Conservation (phyloP, 768 basidiomycete genomes). For the Naganishia friedmannii region DNA sequence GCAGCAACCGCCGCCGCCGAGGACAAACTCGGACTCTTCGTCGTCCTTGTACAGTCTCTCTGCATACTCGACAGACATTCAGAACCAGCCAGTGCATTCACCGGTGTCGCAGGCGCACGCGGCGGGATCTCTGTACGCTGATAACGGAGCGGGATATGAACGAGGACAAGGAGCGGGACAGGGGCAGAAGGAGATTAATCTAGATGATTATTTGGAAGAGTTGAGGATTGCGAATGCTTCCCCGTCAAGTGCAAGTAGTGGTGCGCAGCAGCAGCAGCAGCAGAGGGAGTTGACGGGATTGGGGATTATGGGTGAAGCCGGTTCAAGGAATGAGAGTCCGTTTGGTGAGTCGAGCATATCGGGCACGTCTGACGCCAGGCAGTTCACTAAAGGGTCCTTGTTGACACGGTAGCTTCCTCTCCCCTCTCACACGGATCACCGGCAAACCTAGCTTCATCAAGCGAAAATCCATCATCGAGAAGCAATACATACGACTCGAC, state of each 20-base stretch:
- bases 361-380: neutral
- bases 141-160: neutral
- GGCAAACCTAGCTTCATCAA: neutral
- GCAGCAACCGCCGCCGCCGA: slow-evolving; percentile 4
- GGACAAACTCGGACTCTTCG: slow-evolving; percentile 13
- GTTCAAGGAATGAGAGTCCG: neutral
- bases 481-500: slow-evolving; percentile 4
- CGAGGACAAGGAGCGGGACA: neutral
- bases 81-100: slow-evolving; percentile 10
- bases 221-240: neutral
- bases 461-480: neutral
- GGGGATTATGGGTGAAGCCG: neutral
- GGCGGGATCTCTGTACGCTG: neutral
- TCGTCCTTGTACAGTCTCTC: slow-evolving; percentile 18
- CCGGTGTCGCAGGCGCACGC: neutral
- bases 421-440: neutral
- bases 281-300: neutral
- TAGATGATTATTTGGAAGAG: slow-evolving; percentile 15
- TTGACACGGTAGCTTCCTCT: neutral
- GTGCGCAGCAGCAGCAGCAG: neutral
- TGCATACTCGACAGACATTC: slow-evolving; percentile 9
- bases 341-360: neutral
- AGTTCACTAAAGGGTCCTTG: neutral
- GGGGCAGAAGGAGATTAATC: neutral
- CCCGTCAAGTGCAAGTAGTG: neutral